phyloP scores from a whole-genome alignment of 176 grass and related monocot species.

The Rhynchospora tenuis region DNA sequence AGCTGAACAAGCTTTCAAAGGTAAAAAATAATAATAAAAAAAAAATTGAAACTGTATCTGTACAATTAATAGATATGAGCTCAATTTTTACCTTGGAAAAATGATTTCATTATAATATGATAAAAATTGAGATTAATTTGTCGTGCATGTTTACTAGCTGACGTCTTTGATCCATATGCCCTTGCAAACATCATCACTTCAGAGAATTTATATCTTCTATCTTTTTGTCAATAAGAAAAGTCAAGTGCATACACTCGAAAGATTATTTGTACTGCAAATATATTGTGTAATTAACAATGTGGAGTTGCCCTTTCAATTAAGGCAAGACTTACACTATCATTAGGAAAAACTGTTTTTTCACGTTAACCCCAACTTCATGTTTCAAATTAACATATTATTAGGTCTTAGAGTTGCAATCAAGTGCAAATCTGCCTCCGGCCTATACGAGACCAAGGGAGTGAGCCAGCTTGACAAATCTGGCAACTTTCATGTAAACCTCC shows the following conservation, averaged over 20 bases:
- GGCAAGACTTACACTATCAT: not conserved
- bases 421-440: conserved; percentile 16
- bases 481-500: conserved; percentile 17
- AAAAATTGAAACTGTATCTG: not conserved
- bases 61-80: not conserved
- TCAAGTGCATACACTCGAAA: not conserved
- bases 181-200: not conserved
- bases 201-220: not conserved
- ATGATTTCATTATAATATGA: not conserved
- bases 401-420: conserved; percentile 19
- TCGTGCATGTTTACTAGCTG: not conserved
- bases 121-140: not conserved
- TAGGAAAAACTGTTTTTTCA: not conserved
- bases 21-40: not conserved
- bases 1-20: conserved; percentile 14
- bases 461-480: conserved; percentile 14
- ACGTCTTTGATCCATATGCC: not conserved
- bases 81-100: not conserved
- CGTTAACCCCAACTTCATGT: not conserved
- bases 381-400: not conserved
- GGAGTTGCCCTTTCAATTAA: not conserved
- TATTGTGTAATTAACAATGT: not conserved
- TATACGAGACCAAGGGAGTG: conserved; percentile 16
- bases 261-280: not conserved
- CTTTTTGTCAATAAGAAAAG: not conserved